Evolutionary conservation across 2,329 filamentous ascomycete genomes (phyloP).

Genomic region (Waltergamsia citrina): DNA sequence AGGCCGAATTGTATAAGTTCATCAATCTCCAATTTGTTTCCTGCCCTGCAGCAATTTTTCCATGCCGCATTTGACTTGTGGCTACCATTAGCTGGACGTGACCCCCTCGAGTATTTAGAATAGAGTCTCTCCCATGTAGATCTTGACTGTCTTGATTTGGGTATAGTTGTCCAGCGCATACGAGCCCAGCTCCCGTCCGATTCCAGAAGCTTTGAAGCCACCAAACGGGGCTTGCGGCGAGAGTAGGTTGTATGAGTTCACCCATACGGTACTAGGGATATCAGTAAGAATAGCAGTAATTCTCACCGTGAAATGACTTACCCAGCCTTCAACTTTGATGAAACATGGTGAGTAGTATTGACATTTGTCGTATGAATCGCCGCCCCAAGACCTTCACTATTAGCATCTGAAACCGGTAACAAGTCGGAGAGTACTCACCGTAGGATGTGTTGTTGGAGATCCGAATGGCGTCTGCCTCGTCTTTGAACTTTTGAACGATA

Average conservation of each 20-base stretch:
- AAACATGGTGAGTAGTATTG: constrained; percentile 68
- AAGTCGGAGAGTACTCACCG: no score
- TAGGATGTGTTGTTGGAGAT: constrained; percentile 66
- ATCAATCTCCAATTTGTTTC: no score
- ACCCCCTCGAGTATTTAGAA: no score
- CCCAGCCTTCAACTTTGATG: constrained; percentile 10
- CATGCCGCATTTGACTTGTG: no score
- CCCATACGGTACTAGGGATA: no score
- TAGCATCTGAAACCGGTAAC: no score
- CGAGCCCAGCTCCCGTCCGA: constrained; percentile 68
- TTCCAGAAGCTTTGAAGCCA: constrained; percentile 70
- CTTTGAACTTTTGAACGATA: constrained; percentile 73
- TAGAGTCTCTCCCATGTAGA: constrained; percentile 23
- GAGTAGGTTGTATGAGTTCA: constrained; percentile 57
- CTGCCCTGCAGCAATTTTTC: no score
- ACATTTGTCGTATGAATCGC: constrained; percentile 71
- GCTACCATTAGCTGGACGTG: no score
- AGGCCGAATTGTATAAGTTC: no score
- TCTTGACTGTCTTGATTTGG: constrained; percentile 56
- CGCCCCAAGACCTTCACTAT: no score
- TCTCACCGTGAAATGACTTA: constrained; percentile 9
- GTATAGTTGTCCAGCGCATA: constrained; percentile 59
- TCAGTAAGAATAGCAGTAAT: constrained; percentile 12
- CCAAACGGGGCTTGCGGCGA: constrained; percentile 60
- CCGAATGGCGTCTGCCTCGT: constrained; percentile 64